These are phyloP conservation scores for Pleodorina starrii DNA, from an alignment of 139 green algal genomes.

Conservation along the genomic window DNA sequence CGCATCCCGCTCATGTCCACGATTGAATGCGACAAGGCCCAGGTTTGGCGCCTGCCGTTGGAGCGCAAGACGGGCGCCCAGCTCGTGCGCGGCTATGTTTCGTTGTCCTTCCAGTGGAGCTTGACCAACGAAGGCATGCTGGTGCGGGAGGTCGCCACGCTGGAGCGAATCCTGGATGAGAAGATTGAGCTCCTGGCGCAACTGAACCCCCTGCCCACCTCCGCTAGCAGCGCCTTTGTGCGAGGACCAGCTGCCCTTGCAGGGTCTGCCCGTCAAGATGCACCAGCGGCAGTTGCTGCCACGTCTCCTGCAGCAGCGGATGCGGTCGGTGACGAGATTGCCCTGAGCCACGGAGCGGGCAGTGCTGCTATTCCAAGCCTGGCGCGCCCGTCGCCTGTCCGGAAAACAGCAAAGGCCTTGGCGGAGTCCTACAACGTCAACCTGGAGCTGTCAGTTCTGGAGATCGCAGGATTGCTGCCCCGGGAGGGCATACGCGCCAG, in stretches of 20 bases:
- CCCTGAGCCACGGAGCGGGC: neutral
- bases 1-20: constrained; percentile 81
- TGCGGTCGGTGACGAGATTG: neutral
- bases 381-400: neutral
- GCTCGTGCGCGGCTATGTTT: constrained; percentile 58
- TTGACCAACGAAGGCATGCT: constrained; percentile 83
- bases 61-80: constrained; percentile 41
- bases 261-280: neutral
- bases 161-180: constrained; percentile 82
- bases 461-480: constrained; percentile 60
- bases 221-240: constrained; percentile 29
- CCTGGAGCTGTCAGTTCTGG: constrained; percentile 68
- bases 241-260: no score
- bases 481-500: constrained; percentile 46
- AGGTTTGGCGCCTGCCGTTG: constrained; percentile 24
- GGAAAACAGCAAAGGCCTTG: constrained; percentile 35
- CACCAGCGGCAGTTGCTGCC: neutral
- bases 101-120: constrained; percentile 82
- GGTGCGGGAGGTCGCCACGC: constrained; percentile 75
- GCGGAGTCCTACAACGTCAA: constrained; percentile 64
- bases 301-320: neutral
- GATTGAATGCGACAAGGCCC: constrained; percentile 48
- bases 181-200: constrained; percentile 80
- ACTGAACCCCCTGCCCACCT: constrained; percentile 68
- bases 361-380: neutral